Conservation (phyloP, 768 basidiomycete species). For the Pisolithus microcarpus region DNA sequence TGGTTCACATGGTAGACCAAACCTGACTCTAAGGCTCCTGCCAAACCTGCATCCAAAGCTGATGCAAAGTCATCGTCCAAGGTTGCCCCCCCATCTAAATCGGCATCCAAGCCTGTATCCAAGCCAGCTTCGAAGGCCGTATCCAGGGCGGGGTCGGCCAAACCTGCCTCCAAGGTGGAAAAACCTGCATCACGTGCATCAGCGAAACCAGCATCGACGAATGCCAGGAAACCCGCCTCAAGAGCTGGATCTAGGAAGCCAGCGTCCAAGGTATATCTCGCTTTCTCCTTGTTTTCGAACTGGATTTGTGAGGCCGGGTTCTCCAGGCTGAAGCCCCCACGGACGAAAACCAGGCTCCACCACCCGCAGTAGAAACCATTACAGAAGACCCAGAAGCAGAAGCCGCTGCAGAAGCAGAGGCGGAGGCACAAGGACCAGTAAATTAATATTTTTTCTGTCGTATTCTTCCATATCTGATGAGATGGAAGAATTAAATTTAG, state of each 20-base stretch:
- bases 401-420: slow-evolving; percentile 35
- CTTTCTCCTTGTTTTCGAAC: neutral
- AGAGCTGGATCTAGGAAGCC: slow-evolving; percentile 58
- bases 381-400: slow-evolving; percentile 48
- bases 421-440: slow-evolving; percentile 25
- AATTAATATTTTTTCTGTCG: neutral
- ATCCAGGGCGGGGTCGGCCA: slow-evolving; percentile 26
- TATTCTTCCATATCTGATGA: neutral
- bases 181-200: slow-evolving; percentile 36
- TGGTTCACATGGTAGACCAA: slow-evolving; percentile 30
- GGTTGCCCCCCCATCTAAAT: slow-evolving; percentile 31
- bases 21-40: slow-evolving; percentile 27
- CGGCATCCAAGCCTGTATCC: slow-evolving; percentile 7
- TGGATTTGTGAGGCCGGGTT: neutral
- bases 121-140: slow-evolving; percentile 9
- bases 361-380: slow-evolving; percentile 42
- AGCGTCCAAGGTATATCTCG: slow-evolving; percentile 43
- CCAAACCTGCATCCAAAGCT: slow-evolving; percentile 12
- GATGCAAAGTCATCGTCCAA: slow-evolving; percentile 30
- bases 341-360: slow-evolving; percentile 33
- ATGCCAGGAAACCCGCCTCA: slow-evolving; percentile 47
- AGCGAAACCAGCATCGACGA: slow-evolving; percentile 38
- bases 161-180: slow-evolving; percentile 35
- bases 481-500: slow-evolving; percentile 15
- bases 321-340: slow-evolving; percentile 29